Base-by-base conservation (phyloP, 208 protist genomes). In the Tritrichomonas foetus region DNA sequence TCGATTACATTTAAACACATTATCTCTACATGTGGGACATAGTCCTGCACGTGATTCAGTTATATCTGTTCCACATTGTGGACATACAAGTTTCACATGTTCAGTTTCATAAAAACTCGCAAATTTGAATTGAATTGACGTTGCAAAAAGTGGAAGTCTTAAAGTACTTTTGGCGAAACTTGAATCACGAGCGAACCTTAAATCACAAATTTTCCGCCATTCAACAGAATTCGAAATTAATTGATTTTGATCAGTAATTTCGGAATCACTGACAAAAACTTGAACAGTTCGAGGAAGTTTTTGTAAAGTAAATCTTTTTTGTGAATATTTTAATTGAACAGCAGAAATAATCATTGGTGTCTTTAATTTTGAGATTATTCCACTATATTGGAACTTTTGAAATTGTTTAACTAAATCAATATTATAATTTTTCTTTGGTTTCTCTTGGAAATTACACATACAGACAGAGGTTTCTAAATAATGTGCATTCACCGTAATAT, bases 1-100 rank as follows among this genome's bases (percentile, higher is more conserved):
- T 49, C 97, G 95, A 25, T 96, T 94, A 94, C 97, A 98, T 94
- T 98, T 97, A 94, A 96, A 97, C 0, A 97, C 95, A 95, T 98
- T 98, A 93, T 98, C 97, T 93, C 96, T 94, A 82, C 97, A 98
- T 84, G 97, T 94, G 41, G 80, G 50, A 94, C 97, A 98, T 44
- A 97, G 95, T 50, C 97, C 97, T n/a, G 78, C 33, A 9, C 47
- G 5, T 57, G 41, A 27, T 44, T 53, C 47, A 57, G 47, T 20
- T 33, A 33, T 57, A 30, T n/a, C 47, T 20, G 25, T 57, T n/a
- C 57, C 47, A 30, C 78, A 89, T 2, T 33, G 8, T 39, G 78
- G 78, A 39, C 78, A 89, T 39, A 8, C 39, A 33, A 69, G 3
- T 82, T 39, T 82, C 27, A 1, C 20, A 0, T 20, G 14, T 53